Evolutionary conservation across 2,329 filamentous ascomycete genomes (phyloP), one percentile per base, ranked within the genome.

Genomic region (Penicillium sp.): DNA sequence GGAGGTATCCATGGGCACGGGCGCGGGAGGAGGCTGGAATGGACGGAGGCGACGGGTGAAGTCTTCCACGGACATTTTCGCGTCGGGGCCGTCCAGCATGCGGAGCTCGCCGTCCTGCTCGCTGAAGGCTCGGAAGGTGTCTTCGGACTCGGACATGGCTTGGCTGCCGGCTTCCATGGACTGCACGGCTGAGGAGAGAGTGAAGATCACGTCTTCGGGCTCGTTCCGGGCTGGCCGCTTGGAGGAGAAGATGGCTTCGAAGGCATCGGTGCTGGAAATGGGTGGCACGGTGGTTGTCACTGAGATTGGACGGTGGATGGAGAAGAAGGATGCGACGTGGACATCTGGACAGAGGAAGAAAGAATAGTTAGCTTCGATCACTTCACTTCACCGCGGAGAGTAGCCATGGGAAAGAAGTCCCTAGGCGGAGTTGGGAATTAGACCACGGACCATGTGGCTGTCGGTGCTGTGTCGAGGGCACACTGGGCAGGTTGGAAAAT

Each of bases 261-360:
- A 96, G 41, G 85, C 80, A 65, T 88, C 86, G 54, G 86, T 78
- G 44, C 81, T 83, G 38, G 90, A 80, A 16, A 80, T 76, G 61
- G 81, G 83, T 48, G 87, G 93, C 65, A 95, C 85, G 59, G 86
- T 85, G 61, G 86, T 84, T 41, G 86, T 90, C 58, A 96, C 83
- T 47, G 89, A 95, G 64, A 99, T 92, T 38, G 93, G 93, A 54
- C 93, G 85, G 73, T 99, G 89, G 58, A 95, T 86, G 55, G 91
- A 95, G 77, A 97, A 97, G 79, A 99, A 97, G 52, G 87, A 87
- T 7, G 92, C 93, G 38, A 95, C 78, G 56, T 87, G 86, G 53
- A 97, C 80, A 65, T 95, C 93, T 97, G 58, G 58, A 11, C 25
- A 12, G 41, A 9, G 16, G n/a, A 34, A 25, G 19, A 18, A 29